These are phyloP conservation scores for Talaromyces sp. DNA, from an alignment of 2,329 filamentous ascomycete species.

Conservation along the genomic window DNA sequence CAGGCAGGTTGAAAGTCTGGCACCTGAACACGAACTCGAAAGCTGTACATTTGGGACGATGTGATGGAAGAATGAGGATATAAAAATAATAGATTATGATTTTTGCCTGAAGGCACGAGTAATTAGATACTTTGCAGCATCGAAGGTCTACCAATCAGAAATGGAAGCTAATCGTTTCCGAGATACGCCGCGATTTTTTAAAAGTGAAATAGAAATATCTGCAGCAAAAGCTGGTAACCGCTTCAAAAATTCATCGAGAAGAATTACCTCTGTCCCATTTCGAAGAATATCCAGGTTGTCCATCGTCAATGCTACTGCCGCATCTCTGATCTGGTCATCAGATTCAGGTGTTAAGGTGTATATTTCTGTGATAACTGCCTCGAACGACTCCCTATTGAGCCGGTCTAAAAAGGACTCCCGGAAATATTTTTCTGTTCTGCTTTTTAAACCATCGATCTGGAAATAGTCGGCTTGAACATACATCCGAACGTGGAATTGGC, in stretches of 20 bases:
- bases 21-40: too few relatives aligned
- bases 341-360: background rate
- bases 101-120: too few relatives aligned
- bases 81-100: too few relatives aligned
- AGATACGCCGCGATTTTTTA: background rate
- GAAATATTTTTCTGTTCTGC: background rate
- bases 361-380: background rate
- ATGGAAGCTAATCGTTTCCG: too few relatives aligned
- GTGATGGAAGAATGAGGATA: too few relatives aligned
- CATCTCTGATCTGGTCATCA: background rate
- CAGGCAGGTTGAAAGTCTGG: too few relatives aligned
- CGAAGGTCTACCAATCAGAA: too few relatives aligned
- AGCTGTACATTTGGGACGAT: too few relatives aligned
- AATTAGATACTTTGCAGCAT: too few relatives aligned
- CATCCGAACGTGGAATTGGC: background rate
- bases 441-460: background rate
- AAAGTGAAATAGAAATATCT: background rate
- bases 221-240: background rate
- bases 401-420: background rate
- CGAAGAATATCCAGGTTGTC: background rate
- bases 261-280: background rate
- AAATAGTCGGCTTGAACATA: background rate
- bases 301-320: background rate
- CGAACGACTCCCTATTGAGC: background rate
- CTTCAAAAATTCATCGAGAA: background rate